Evolutionary conservation across 768 basidiomycete species (phyloP).

Genomic region (Austroboletus eburneus): DNA sequence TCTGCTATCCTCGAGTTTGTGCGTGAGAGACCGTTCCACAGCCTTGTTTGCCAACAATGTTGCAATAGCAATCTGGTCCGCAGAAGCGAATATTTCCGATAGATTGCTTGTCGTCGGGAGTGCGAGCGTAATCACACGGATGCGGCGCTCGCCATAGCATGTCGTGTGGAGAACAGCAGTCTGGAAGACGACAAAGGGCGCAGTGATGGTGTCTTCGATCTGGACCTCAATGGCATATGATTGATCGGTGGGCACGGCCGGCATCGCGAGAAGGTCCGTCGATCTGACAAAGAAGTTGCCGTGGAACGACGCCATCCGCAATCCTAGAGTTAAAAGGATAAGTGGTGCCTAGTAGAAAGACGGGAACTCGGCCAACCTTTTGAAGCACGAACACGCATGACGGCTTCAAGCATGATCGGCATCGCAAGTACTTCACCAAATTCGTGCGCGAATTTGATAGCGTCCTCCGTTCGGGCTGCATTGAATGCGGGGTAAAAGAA

Average conservation of each 20-base stretch:
- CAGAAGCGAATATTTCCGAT: constrained; percentile 86
- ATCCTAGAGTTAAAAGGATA: constrained; percentile 41
- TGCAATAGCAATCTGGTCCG: constrained; percentile 82
- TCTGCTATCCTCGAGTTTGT: constrained; percentile 86
- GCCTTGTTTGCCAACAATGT: constrained; percentile 89
- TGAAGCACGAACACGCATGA: constrained; percentile 98
- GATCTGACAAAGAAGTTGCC: constrained; percentile 99
- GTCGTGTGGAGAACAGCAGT: constrained; percentile 94
- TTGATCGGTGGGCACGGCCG: constrained; percentile 94
- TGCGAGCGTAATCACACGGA: constrained; percentile 85
- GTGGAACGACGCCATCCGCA: constrained; percentile 97
- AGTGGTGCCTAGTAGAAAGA: neutral
- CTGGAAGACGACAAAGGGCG: constrained; percentile 91
- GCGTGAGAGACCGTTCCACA: constrained; percentile 80
- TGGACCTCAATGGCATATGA: constrained; percentile 95
- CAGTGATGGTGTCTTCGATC: constrained; percentile 89
- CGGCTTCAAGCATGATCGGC: constrained; percentile 94
- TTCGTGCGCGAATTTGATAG: constrained; percentile 97
- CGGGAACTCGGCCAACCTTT: constrained; percentile 51
- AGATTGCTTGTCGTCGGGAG: constrained; percentile 85
- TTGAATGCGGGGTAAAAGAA: constrained; percentile 99
- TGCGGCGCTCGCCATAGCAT: constrained; percentile 87
- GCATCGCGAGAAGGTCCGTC: constrained; percentile 93
- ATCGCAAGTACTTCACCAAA: constrained; percentile 90
- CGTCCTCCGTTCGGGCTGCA: constrained; percentile 89